Percentiles rank a stretch among this genome's conserved stretches.
phyloP scores from a whole-genome alignment of 1,284 basidiomycete species.

The Pseudozyma hubeiensis region DNA sequence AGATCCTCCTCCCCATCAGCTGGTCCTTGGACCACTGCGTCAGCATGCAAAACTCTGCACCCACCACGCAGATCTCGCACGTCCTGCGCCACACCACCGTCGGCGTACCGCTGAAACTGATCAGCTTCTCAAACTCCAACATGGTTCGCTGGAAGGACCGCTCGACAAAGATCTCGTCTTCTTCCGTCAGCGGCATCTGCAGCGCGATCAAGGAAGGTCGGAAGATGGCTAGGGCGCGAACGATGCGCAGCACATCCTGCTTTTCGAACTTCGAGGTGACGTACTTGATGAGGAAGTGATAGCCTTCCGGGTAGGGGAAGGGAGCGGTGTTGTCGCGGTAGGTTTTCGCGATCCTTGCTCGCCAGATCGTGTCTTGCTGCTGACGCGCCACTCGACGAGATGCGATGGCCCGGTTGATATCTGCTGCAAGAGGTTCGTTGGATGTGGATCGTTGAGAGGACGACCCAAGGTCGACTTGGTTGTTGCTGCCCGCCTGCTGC shows the following conservation, averaged over 20 bases:
- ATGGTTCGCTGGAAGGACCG: conserved; percentile 92
- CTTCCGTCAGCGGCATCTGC: conserved; percentile 72
- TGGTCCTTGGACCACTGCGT: conserved; percentile 71
- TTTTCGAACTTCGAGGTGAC: conserved; percentile 83
- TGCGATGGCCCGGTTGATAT: conserved; percentile 49
- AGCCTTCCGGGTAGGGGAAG: conserved; percentile 67
- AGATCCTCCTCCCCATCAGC: conserved; percentile 64
- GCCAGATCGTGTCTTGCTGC: conserved; percentile 59
- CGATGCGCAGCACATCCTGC: conserved; percentile 91
- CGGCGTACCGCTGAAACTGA: conserved; percentile 97
- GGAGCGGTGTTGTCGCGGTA: conserved; percentile 61
- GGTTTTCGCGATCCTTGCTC: conserved; percentile 62
- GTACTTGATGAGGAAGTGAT: conserved; percentile 68
- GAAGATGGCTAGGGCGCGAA: conserved; percentile 92
- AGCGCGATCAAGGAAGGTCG: conserved; percentile 93
- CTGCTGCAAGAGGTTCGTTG: conserved; percentile 48
- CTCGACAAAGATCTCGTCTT: conserved; percentile 79
- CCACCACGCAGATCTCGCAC: conserved; percentile 95
- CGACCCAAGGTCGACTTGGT: conserved; percentile 39
- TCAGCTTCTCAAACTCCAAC: conserved; percentile 93
- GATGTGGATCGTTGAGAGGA: conserved; percentile 39
- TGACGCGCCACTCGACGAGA: conserved; percentile 42
- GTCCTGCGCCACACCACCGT: conserved; percentile 99
- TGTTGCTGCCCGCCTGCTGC: conserved; percentile 17
- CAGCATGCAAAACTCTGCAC: conserved; percentile 93